phyloP scores from a whole-genome alignment of 306 rosid species.

The Castanopsis chinensis region DNA sequence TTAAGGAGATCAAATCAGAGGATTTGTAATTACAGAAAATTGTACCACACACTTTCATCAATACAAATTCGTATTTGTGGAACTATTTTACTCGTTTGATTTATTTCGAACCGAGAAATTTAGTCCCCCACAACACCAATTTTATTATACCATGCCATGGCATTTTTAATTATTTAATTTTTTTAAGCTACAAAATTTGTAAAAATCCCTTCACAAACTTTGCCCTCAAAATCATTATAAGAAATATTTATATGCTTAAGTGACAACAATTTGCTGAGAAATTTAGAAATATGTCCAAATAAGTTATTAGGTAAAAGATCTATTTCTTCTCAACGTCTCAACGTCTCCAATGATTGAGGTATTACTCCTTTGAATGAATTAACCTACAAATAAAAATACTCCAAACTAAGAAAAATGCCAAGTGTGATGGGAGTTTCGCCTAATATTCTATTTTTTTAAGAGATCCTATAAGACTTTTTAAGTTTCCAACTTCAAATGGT shows the following conservation, averaged over 20 bases:
- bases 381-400: constrained; percentile 24
- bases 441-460: constrained; percentile 27
- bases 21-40: too few species aligned
- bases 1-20: too few species aligned
- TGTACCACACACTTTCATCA: too few species aligned
- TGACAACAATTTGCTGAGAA: constrained; percentile 17
- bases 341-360: constrained; percentile 22
- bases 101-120: too few species aligned
- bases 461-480: constrained; percentile 22
- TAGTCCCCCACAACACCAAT: too few species aligned
- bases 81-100: too few species aligned
- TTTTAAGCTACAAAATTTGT: background rate
- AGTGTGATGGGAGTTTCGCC: constrained; percentile 36
- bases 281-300: constrained; percentile 37
- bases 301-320: constrained; percentile 36
- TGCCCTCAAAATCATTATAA: constrained; percentile 33
- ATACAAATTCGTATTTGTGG: too few species aligned
- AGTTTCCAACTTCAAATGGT: constrained; percentile 32
- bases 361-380: constrained; percentile 40
- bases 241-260: constrained; percentile 32
- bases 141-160: too few species aligned
- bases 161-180: too few species aligned
- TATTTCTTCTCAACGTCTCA: constrained; percentile 36
- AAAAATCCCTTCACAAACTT: constrained; percentile 32
- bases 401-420: constrained; percentile 33